Evolutionary conservation across 164 flowering plant genomes (phyloP).

Genomic region (Malania oleifera): DNA sequence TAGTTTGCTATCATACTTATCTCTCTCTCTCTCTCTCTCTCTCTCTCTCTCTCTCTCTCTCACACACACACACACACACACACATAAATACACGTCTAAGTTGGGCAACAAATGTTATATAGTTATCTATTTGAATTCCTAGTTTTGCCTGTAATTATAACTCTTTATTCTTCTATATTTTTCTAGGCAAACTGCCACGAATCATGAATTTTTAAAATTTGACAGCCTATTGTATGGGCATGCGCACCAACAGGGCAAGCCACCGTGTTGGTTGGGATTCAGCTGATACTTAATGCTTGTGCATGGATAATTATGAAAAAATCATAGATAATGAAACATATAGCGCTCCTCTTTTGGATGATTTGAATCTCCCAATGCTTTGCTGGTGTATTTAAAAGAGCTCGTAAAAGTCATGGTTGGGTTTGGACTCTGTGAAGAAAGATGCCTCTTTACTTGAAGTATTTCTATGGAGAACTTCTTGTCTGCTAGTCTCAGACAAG

Average conservation of each 20-base stretch:
- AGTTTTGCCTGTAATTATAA: background rate
- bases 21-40: background rate
- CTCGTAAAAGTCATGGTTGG: conserved; percentile 1
- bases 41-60: too few species aligned
- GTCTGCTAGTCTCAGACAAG: conserved; percentile 27
- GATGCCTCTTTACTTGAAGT: conserved; percentile 9
- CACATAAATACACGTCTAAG: too few species aligned
- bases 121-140: too few species aligned
- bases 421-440: conserved; percentile 12
- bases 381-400: background rate
- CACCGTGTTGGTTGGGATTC: too few species aligned
- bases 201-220: conserved; percentile 8
- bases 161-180: too few species aligned
- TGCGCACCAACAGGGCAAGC: too few species aligned
- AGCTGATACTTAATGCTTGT: too few species aligned
- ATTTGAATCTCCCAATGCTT: conserved; percentile 15
- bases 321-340: conserved; percentile 5
- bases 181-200: too few species aligned
- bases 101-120: too few species aligned
- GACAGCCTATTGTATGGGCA: too few species aligned
- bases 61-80: too few species aligned
- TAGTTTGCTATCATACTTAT: background rate
- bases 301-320: too few species aligned
- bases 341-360: conserved; percentile 24
- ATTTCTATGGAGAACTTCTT: conserved; percentile 15